Evolutionary conservation across 495 filamentous ascomycete genomes (phyloP).

Genomic region (Jackrogersella minutella): DNA sequence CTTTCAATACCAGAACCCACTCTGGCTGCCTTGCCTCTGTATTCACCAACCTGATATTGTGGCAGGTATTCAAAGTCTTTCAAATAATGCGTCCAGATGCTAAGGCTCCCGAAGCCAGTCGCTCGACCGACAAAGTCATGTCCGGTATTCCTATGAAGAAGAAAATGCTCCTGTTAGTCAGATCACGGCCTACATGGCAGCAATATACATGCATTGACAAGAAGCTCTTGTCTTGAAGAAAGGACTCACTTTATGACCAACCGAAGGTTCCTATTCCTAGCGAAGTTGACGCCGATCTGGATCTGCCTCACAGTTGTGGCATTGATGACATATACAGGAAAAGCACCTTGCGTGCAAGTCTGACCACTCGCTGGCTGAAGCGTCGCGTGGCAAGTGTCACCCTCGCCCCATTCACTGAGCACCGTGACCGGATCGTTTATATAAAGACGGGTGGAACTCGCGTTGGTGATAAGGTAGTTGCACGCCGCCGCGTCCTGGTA

Average conservation of each 20-base stretch:
- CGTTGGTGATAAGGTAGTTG: constrained; percentile 36
- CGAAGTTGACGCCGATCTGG: constrained; percentile 68
- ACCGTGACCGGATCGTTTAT: constrained; percentile 48
- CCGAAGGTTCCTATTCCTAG: constrained; percentile 63
- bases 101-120: constrained; percentile 59
- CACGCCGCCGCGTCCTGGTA: constrained; percentile 56
- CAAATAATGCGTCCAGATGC: constrained; percentile 66
- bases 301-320: constrained; percentile 64
- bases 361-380: constrained; percentile 39
- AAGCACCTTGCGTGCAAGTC: constrained; percentile 64
- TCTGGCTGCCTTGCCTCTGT: constrained; percentile 54
- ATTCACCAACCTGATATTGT: constrained; percentile 48
- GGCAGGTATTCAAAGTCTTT: constrained; percentile 52
- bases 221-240: not conserved
- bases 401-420: constrained; percentile 51
- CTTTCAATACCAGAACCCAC: constrained; percentile 57
- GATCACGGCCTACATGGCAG: no score
- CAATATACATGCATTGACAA: no score
- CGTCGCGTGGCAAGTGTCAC: constrained; percentile 51
- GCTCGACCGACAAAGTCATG: constrained; percentile 70
- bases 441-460: constrained; percentile 44
- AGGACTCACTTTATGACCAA: constrained; percentile 68
- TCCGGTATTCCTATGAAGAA: constrained; percentile 70
- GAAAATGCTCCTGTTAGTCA: constrained; percentile 51
- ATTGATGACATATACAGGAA: constrained; percentile 67